phyloP scores from a whole-genome alignment of 2,329 filamentous ascomycete genomes.

The Trichoderma sp. region DNA sequence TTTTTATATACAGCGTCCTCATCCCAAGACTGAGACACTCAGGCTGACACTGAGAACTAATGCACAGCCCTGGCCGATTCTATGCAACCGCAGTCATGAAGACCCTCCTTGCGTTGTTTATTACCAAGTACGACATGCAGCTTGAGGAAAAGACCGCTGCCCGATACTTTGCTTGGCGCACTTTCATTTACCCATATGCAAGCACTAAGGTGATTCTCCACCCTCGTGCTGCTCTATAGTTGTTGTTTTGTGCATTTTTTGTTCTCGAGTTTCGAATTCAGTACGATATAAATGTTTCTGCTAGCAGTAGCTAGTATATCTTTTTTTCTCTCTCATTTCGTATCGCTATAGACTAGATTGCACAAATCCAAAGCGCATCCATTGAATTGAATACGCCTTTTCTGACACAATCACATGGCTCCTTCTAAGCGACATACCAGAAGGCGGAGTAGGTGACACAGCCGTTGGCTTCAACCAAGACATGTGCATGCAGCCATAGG shows the following conservation, averaged over 20 bases:
- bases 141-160: constrained; percentile 4
- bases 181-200: constrained; percentile 6
- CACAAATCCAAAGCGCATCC: neutral
- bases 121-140: constrained; percentile 11
- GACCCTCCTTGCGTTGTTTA: constrained; percentile 1
- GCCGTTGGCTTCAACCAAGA: neutral
- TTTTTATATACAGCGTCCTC: no score
- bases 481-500: neutral
- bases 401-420: neutral
- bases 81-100: constrained; percentile 15
- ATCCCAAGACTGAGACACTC: neutral
- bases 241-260: neutral
- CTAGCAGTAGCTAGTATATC: neutral
- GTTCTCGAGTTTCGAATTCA: neutral
- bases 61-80: constrained; percentile 7
- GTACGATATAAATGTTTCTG: neutral
- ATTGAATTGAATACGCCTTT: neutral
- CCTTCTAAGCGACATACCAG: neutral
- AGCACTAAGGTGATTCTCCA: constrained; percentile 4
- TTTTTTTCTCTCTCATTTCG: neutral
- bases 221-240: neutral
- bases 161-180: constrained; percentile 19
- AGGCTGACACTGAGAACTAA: neutral
- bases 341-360: neutral
- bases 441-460: constrained; percentile 15